These are phyloP conservation scores for Cadophora sp. DNA, from an alignment of 2,329 filamentous ascomycete genomes.

Conservation along the genomic window DNA sequence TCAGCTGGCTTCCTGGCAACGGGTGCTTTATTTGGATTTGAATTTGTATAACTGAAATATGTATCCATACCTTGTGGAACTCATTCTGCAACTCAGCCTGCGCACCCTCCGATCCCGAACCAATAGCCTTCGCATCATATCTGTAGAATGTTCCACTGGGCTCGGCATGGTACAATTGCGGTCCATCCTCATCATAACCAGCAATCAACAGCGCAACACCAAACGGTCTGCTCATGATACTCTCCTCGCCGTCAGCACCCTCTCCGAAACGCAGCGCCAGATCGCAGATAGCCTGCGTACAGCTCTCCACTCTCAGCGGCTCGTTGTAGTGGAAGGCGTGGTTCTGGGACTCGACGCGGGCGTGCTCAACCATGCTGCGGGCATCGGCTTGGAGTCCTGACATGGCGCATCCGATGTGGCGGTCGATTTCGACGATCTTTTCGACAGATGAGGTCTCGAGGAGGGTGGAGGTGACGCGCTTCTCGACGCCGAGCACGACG, in stretches of 20 bases:
- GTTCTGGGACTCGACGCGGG: conserved; percentile 95
- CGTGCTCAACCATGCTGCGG: conserved; percentile 97
- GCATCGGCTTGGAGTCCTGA: conserved; percentile 97
- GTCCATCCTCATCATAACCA: conserved; percentile 96
- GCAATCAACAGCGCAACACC: conserved; percentile 96
- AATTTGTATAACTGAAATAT: not conserved
- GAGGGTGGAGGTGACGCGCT: conserved; percentile 96
- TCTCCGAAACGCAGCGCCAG: conserved; percentile 95
- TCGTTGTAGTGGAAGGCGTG: conserved; percentile 99
- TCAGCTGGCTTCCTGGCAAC: conserved; percentile 32
- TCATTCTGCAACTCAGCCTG: conserved; percentile 98
- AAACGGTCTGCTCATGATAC: conserved; percentile 97
- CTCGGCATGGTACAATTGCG: conserved; percentile 96
- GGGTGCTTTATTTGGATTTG: not conserved
- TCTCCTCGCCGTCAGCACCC: conserved; percentile 96
- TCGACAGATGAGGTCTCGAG: conserved; percentile 98
- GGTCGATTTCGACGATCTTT: conserved; percentile 99
- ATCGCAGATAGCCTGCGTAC: conserved; percentile 98
- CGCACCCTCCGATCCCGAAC: conserved; percentile 94
- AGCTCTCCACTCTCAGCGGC: conserved; percentile 92
- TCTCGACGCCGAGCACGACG: conserved; percentile 96
- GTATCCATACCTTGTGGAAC: conserved; percentile 78
- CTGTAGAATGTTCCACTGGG: conserved; percentile 98
- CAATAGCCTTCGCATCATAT: conserved; percentile 98
- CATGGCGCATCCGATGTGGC: conserved; percentile 99